Percentiles rank a stretch among this genome's conserved stretches.
phyloP scores from a whole-genome alignment of 176 grass and related monocot species.

The Poa annua region DNA sequence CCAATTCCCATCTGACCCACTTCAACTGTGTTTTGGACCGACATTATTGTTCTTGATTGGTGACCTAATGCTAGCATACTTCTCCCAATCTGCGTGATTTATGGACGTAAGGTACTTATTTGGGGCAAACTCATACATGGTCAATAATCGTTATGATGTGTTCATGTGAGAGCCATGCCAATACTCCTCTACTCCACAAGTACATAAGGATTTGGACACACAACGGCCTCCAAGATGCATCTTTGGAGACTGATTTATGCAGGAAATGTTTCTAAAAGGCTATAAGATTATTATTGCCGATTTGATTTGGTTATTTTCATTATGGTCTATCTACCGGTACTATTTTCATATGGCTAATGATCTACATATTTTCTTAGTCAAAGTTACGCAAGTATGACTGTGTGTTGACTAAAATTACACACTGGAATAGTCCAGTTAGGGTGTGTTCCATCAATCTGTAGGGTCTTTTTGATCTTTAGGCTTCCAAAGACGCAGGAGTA shows the following conservation, averaged over 20 bases:
- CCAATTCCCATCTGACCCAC: neutral
- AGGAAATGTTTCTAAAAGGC: neutral
- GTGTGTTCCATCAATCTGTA: neutral
- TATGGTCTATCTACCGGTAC: neutral
- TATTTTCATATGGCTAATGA: neutral
- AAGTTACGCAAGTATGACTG: neutral
- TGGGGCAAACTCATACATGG: neutral
- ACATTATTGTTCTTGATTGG: neutral
- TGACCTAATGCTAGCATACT: slow-evolving; percentile 12
- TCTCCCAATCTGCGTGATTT: neutral
- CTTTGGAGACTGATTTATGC: slow-evolving; percentile 4
- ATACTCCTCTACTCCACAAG: neutral
- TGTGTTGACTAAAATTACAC: neutral
- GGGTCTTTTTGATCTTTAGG: neutral
- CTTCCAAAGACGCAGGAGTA: slow-evolving; percentile 3
- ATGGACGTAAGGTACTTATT: neutral
- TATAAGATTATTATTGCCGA: neutral
- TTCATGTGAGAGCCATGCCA: neutral
- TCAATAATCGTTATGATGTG: neutral
- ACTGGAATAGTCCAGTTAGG: neutral
- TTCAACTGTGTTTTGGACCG: neutral
- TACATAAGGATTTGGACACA: slow-evolving; percentile 12
- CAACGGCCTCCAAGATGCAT: neutral
- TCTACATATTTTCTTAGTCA: neutral
- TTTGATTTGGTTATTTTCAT: neutral